Evolutionary conservation across 208 protist genomes (phyloP), one percentile per base, ranked within the genome.

Genomic region (Angomonas deanei): DNA sequence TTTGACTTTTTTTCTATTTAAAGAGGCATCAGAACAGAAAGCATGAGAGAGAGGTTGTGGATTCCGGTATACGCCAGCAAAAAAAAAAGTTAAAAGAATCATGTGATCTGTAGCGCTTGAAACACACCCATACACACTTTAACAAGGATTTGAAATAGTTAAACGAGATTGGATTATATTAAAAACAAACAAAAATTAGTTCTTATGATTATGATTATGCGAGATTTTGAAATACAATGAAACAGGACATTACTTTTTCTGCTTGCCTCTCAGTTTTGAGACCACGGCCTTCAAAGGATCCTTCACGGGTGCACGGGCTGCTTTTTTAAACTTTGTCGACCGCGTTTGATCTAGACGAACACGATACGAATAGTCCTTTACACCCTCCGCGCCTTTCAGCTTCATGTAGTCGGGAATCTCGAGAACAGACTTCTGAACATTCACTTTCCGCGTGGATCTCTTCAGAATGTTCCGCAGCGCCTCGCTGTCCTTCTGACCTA

Each of bases 371-470:
- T 89, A 96, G n/a, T 74, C 58, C n/a, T 61, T 70, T 2, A 79
- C 72, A 23, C 87, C 74, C 27, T 94, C 89, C n/a, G 80, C 77
- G 0, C 67, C 68, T 10, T 78, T 50, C 49, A 94, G 68, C 33
- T 76, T 64, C 86, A 97, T 94, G 73, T 96, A 96, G 33, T 86
- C 67, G 2, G 90, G 90, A n/a, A 97, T 70, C 21, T 98, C 94
- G 21, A 90, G 62, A 47, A 97, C 64, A 26, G 96, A 77, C 54
- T 94, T 83, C 66, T 91, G 79, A 24, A 96, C 80, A 52, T 82
- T 84, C 11, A 95, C 89, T 30, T 78, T 67, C 61, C 91, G 80
- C 23, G 91, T 83, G 1, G 83, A 84, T 2, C 72, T 74, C 61
- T 79, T 83, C 39, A 94, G 86, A 13, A 99, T 80, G 1, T 75